Base-by-base conservation (phyloP, 31 red algal genomes). In the Porphyra umbilicalis region DNA sequence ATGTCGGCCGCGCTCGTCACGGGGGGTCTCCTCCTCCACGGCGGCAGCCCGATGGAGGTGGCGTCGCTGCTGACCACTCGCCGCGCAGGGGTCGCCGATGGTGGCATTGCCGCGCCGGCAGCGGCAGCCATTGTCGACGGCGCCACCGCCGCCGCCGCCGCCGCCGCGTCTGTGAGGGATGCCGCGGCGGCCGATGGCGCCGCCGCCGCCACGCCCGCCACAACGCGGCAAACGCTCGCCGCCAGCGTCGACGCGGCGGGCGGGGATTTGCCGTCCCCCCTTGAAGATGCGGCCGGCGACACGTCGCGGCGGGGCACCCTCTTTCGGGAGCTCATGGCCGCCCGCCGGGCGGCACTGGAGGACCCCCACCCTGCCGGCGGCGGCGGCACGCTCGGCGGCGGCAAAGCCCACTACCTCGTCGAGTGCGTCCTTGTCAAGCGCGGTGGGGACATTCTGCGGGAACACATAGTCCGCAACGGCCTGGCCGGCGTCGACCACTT, bases 401-500 rank as follows among this genome's bases (percentile, higher is more conserved):
- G 42, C 16, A 82, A 82, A 10, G 20, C 38, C 13, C 38, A 82
- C 38, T 82, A 82, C 44, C 44, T 82, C 13, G 35, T 42, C 6
- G 34, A 37, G 9, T 82, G 35, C 80, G 44, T 42, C 10, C 33
- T 42, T 10, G 80, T 82, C 6, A 36, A 40, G 33, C 38, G 44
- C 38, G 80, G 38, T 1, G 80, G 35, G 14, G 80, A 82, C 38
- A 82, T 42, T 14, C 33, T 82, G 14, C 80, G 44, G 4, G 80
- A 82, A 34, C 44, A 44, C 38, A 42, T 82, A 10, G 29, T 82
- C 38, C 34, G 80, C 33, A 82, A 82, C 44, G 33, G 44, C 15
- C 38, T 82, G 80, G 80, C 80, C 13, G 80, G 80, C 1, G 80
- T 82, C 10, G 80, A 82, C n/a, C 80, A 82, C 44, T 82, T 82